phyloP scores from a whole-genome alignment of 176 grass and related monocot genomes.

The Pontederia paniculata region DNA sequence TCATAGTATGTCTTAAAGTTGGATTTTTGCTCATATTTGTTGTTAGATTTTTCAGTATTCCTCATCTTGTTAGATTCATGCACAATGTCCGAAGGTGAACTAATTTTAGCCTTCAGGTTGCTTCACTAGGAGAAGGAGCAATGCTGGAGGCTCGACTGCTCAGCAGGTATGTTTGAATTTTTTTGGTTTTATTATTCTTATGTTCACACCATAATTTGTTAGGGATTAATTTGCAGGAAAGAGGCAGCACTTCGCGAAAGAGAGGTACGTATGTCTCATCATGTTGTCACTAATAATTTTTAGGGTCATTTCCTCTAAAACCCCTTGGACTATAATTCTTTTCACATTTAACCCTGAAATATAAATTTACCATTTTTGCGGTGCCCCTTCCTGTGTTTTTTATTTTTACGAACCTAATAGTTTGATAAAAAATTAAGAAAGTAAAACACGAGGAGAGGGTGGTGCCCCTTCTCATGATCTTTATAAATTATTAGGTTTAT shows the following conservation, averaged over 20 bases:
- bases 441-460: too few species aligned
- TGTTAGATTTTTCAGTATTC: not conserved
- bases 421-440: too few species aligned
- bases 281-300: not conserved
- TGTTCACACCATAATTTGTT: conserved; percentile 29
- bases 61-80: too few species aligned
- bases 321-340: too few species aligned
- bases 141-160: conserved; percentile 89
- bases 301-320: not conserved
- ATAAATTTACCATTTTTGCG: too few species aligned
- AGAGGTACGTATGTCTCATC: conserved; percentile 52
- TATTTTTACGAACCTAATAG: too few species aligned
- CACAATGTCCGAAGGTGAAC: conserved; percentile 1
- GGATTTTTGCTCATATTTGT: not conserved
- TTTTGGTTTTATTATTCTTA: conserved; percentile 17
- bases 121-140: conserved; percentile 95
- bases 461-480: too few species aligned
- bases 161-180: conserved; percentile 55
- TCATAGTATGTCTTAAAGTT: too few species aligned
- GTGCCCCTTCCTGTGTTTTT: too few species aligned
- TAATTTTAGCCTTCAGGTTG: conserved; percentile 62
- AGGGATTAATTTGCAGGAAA: conserved; percentile 59
- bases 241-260: conserved; percentile 93
- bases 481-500: too few species aligned
- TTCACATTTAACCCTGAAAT: too few species aligned